A percentile compares a stretch with the other conserved stretches of the same genome.
Conservation (phyloP, 805 yeast species). For the Blastobotrys peoriensis region DNA sequence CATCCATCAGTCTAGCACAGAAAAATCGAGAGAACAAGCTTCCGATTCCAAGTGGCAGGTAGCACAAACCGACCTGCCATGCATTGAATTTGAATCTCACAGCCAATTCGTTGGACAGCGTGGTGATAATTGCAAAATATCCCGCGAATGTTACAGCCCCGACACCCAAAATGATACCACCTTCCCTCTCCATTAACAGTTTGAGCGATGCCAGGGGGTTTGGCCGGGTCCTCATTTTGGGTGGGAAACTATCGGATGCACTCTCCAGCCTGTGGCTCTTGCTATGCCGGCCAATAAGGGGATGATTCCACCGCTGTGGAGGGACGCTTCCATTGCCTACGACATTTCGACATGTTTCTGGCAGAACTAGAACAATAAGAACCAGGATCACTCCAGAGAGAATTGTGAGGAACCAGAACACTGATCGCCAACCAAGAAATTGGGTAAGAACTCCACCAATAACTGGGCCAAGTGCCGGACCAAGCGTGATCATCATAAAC, state of each 20-base stretch:
- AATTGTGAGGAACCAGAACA: constrained; percentile 58
- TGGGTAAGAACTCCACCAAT: constrained; percentile 46
- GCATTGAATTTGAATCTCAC: constrained; percentile 45
- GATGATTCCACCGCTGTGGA: constrained; percentile 35
- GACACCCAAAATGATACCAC: constrained; percentile 46
- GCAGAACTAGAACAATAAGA: constrained; percentile 40
- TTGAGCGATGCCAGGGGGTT: constrained; percentile 31
- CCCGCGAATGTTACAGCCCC: constrained; percentile 57
- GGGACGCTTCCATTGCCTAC: constrained; percentile 66
- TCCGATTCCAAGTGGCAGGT: constrained; percentile 66
- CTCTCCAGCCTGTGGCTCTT: constrained; percentile 18
- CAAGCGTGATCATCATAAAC: constrained; percentile 58
- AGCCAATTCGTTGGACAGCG: constrained; percentile 53
- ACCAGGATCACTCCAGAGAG: constrained; percentile 44
- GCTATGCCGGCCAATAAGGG: constrained; percentile 18
- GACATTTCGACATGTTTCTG: constrained; percentile 66
- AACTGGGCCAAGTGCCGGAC: constrained; percentile 73
- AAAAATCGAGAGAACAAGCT: constrained; percentile 45
- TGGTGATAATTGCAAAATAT: constrained; percentile 65
- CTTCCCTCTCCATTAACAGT: constrained; percentile 40
- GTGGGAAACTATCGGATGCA: background rate
- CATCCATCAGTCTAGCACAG: constrained; percentile 41
- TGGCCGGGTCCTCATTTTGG: background rate
- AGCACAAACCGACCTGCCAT: constrained; percentile 60
- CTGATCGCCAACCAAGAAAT: constrained; percentile 59